Evolutionary conservation across 2,329 filamentous ascomycete species (phyloP).

Genomic region (Fusarium praegraminearum): DNA sequence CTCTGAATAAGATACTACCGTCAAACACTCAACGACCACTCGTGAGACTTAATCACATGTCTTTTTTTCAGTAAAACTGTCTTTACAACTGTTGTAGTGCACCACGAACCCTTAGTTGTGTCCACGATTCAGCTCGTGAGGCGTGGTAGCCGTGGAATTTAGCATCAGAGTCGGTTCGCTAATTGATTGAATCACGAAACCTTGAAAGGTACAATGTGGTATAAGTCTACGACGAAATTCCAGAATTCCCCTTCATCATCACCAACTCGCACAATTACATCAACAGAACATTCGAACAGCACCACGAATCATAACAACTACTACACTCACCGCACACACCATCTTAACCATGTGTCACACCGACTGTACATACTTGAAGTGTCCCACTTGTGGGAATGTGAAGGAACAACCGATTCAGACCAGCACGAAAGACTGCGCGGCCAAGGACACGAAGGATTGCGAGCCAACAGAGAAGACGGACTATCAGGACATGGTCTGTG

Average conservation of each 20-base stretch:
- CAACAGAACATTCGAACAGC: neutral
- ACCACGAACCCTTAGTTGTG: no score
- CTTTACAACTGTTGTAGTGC: no score
- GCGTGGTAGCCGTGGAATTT: neutral
- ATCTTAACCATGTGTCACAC: neutral
- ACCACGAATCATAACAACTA: neutral
- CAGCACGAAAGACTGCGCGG: neutral
- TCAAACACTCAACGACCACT: neutral
- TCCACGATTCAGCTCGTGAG: neutral
- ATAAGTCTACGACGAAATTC: neutral
- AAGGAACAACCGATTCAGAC: fast-evolving
- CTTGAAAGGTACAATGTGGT: neutral
- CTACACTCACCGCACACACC: neutral
- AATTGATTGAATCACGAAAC: neutral
- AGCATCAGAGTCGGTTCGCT: neutral
- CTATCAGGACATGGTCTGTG: neutral
- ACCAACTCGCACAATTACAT: neutral
- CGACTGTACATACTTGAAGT: neutral
- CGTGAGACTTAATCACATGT: neutral
- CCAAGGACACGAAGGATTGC: neutral
- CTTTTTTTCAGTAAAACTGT: neutral
- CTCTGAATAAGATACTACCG: neutral
- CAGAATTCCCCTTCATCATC: neutral
- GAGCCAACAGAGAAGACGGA: fast-evolving
- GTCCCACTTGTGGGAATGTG: neutral